These are phyloP conservation scores for Thielaviopsis punctulata DNA, from an alignment of 2,329 filamentous ascomycete genomes.

Conservation along the genomic window DNA sequence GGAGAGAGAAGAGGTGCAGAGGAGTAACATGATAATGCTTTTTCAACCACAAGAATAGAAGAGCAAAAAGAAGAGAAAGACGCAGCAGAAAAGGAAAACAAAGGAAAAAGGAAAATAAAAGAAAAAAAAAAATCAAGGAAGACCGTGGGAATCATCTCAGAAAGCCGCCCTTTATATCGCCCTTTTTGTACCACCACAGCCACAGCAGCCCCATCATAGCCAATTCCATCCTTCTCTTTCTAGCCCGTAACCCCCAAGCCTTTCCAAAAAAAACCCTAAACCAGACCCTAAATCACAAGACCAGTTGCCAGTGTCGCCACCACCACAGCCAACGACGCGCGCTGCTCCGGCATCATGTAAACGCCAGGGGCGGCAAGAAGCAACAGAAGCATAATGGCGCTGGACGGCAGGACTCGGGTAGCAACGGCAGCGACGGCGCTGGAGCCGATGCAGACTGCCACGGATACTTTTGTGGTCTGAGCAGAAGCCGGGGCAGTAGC, in stretches of 20 bases:
- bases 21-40: background rate
- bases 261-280: background rate
- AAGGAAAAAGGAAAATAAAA: slow-evolving; percentile 1
- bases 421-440: background rate
- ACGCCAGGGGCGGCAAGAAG: background rate
- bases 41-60: background rate
- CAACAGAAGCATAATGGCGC: slow-evolving; percentile 1
- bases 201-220: background rate
- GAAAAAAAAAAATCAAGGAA: background rate
- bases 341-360: background rate
- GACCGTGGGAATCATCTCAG: background rate
- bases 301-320: slow-evolving; percentile 1
- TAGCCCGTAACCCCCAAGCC: background rate
- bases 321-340: background rate
- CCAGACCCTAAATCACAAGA: slow-evolving; percentile 3
- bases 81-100: background rate
- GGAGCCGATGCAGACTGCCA: background rate
- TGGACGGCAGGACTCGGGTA: background rate
- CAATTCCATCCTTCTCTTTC: background rate
- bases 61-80: background rate
- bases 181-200: background rate
- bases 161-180: background rate
- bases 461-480: background rate
- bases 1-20: background rate
- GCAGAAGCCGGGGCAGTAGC: background rate